phyloP scores from a whole-genome alignment of 2,329 filamentous ascomycete genomes.

The Dactylellina haptotyla region DNA sequence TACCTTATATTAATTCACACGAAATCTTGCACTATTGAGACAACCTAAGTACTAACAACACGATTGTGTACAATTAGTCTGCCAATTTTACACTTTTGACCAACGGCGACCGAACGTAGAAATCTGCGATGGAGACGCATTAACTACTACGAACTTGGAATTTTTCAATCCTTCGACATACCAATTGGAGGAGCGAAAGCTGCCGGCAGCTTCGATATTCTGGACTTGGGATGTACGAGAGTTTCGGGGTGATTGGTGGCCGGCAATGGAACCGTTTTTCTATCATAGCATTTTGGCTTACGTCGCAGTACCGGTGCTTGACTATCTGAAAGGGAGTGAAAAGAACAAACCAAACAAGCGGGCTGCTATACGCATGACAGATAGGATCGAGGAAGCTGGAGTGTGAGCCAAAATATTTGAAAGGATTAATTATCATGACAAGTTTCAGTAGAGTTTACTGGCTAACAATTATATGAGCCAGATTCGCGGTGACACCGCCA shows the following conservation, averaged over 20 bases:
- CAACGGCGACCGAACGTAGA: constrained; percentile 8
- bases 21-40: too few species aligned
- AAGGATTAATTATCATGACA: too few species aligned
- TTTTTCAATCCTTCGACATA: background rate
- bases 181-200: background rate
- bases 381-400: constrained; percentile 7
- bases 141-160: constrained; percentile 3
- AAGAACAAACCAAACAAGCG: constrained; percentile 8
- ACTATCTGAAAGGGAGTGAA: constrained; percentile 8
- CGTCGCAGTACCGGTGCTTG: constrained; percentile 16
- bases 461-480: background rate
- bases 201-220: constrained; percentile 27
- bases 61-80: constrained; percentile 13
- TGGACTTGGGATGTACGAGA: constrained; percentile 24
- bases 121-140: constrained; percentile 11
- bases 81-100: constrained; percentile 36
- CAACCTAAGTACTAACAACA: too few species aligned
- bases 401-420: too few species aligned
- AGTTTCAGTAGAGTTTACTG: background rate
- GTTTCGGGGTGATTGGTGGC: constrained; percentile 1
- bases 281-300: background rate
- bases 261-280: constrained; percentile 34
- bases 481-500: constrained; percentile 30
- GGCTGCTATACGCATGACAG: constrained; percentile 19
- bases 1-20: too few species aligned